These are phyloP conservation scores for Microbotryum silenes-acaulis DNA, from an alignment of 1,284 basidiomycete genomes.

Conservation along the genomic window DNA sequence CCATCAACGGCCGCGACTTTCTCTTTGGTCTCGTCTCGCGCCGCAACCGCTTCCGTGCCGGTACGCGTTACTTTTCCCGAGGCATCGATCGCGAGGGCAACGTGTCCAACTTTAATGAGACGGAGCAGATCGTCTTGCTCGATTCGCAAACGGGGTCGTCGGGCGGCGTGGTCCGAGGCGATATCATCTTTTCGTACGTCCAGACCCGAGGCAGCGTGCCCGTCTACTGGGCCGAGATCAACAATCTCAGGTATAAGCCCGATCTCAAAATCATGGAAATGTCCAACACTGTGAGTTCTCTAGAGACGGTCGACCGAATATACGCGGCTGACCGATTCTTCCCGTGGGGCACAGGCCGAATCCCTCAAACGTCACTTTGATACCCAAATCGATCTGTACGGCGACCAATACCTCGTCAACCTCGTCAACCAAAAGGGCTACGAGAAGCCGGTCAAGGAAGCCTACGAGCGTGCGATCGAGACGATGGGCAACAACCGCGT, in stretches of 20 bases:
- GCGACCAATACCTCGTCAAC: constrained; percentile 75
- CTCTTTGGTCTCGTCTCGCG: constrained; percentile 84
- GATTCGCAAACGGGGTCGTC: constrained; percentile 14
- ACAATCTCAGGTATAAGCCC: constrained; percentile 92
- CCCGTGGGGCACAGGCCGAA: constrained; percentile 48
- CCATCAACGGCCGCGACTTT: constrained; percentile 70
- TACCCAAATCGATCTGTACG: constrained; percentile 68
- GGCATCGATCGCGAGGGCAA: constrained; percentile 67
- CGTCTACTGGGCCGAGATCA: constrained; percentile 94
- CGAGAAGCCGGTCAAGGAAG: constrained; percentile 93
- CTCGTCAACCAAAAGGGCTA: constrained; percentile 92
- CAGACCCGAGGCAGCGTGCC: constrained; percentile 93
- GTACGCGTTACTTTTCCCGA: constrained; percentile 93
- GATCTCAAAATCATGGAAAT: constrained; percentile 94
- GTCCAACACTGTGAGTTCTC: constrained; percentile 59
- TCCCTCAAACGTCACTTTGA: constrained; percentile 68
- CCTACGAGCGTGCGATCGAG: constrained; percentile 72
- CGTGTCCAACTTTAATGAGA: constrained; percentile 46
- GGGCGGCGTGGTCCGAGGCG: constrained; percentile 44
- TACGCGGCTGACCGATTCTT: background rate
- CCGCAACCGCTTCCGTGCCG: constrained; percentile 85
- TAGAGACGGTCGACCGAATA: background rate
- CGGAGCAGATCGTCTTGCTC: constrained; percentile 63
- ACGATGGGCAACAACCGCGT: constrained; percentile 45
- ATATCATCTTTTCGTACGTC: constrained; percentile 59